Evolutionary conservation across 768 basidiomycete species (phyloP).

Genomic region (Tephrocybe sp.): DNA sequence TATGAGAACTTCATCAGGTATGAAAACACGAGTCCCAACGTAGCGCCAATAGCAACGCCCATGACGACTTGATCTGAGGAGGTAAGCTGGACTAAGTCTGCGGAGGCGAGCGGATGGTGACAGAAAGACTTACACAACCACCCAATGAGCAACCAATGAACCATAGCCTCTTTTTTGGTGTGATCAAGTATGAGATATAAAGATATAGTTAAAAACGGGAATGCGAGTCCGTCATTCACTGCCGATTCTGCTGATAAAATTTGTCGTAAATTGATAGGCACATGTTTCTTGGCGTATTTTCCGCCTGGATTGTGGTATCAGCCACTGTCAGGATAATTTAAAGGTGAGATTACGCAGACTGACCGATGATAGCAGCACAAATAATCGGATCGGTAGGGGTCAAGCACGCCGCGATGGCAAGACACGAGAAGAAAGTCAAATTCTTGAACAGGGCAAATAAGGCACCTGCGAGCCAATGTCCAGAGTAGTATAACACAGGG

Average conservation of each 20-base stretch:
- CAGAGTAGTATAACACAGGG: background rate
- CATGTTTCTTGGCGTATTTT: conserved; percentile 66
- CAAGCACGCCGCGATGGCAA: conserved; percentile 86
- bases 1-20: conserved; percentile 75
- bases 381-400: conserved; percentile 96
- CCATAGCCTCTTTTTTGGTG: conserved; percentile 61
- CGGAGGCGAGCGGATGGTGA: background rate
- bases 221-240: conserved; percentile 94
- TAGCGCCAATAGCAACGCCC: conserved; percentile 69
- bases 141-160: conserved; percentile 84
- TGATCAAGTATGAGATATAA: conserved; percentile 82
- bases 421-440: conserved; percentile 69
- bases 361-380: conserved; percentile 78
- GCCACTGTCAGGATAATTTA: background rate
- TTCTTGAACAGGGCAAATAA: conserved; percentile 72
- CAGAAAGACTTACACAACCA: conserved; percentile 62
- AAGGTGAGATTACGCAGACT: too few relatives aligned
- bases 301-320: conserved; percentile 46
- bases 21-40: conserved; percentile 63
- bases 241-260: conserved; percentile 89
- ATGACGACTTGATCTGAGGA: conserved; percentile 74
- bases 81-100: background rate
- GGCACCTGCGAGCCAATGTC: conserved; percentile 41
- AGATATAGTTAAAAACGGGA: conserved; percentile 86
- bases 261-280: conserved; percentile 74